Conservation (phyloP, 768 basidiomycete species). For the Kwoniella sp. region DNA sequence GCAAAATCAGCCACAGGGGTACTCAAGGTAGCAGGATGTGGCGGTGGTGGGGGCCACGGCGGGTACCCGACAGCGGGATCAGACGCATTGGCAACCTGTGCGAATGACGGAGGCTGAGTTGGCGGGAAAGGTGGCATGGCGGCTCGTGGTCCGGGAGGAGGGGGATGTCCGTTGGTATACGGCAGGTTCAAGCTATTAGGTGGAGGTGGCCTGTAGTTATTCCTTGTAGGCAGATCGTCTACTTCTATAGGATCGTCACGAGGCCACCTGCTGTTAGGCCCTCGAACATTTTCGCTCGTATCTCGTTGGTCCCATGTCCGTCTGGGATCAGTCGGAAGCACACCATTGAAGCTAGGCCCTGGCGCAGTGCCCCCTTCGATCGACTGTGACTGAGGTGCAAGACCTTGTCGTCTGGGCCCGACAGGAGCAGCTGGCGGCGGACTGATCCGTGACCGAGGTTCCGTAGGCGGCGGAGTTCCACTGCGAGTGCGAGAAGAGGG, state of each 20-base stretch:
- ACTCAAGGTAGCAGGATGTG: neutral
- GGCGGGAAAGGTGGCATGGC: neutral
- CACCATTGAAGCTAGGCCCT: too few relatives aligned
- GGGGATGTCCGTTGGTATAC: neutral
- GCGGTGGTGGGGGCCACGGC: neutral
- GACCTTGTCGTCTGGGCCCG: neutral
- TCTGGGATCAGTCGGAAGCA: too few relatives aligned
- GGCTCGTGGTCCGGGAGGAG: neutral
- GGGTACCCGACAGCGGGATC: neutral
- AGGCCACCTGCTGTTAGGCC: neutral
- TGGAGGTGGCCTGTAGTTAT: too few relatives aligned
- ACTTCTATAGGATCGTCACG: neutral
- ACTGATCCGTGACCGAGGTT: neutral
- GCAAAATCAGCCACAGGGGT: neutral
- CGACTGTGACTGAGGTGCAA: conserved; percentile 6
- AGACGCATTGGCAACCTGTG: conserved; percentile 4
- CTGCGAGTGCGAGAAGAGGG: neutral
- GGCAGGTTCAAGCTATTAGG: too few relatives aligned
- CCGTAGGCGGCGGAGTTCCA: neutral
- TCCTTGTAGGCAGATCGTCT: neutral
- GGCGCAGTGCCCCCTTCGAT: too few relatives aligned
- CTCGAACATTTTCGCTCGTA: neutral
- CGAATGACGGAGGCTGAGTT: conserved; percentile 3
- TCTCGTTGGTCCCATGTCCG: too few relatives aligned
- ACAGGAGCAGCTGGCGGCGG: neutral